Evolutionary conservation across 345 rosid species (phyloP).

Genomic region (Reutealis trisperma): DNA sequence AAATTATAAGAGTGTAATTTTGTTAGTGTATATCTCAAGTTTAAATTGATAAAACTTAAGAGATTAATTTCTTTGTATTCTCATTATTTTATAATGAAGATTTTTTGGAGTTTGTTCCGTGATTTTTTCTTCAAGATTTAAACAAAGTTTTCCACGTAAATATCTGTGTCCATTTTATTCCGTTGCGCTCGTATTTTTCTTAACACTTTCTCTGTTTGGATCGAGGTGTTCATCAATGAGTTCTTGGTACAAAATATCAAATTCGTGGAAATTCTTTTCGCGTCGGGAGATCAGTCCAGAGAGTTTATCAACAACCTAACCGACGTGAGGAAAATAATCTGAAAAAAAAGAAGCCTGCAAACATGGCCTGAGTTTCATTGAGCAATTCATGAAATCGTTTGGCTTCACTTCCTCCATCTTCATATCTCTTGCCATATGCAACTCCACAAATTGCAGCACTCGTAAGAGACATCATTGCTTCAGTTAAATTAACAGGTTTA

Average conservation of each 20-base stretch:
- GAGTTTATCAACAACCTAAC: neutral
- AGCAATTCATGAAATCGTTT: neutral
- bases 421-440: neutral
- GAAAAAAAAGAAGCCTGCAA: neutral
- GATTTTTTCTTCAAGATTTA: no score
- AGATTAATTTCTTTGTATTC: no score
- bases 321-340: neutral
- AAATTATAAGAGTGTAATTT: no score
- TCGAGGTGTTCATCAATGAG: slow-evolving; percentile 16
- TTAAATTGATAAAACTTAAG: no score
- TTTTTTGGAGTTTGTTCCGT: no score
- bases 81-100: no score
- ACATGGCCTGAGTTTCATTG: neutral
- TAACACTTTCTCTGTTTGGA: neutral
- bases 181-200: no score
- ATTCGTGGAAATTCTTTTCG: slow-evolving; percentile 14
- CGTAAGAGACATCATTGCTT: neutral
- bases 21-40: no score
- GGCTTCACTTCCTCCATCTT: neutral
- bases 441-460: neutral
- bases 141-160: no score
- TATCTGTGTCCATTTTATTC: no score
- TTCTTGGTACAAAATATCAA: slow-evolving; percentile 11
- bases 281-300: neutral
- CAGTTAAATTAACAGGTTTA: neutral